Evolutionary conservation across 2,329 filamentous ascomycete species (phyloP).

Genomic region (Aspergillus pseudoglaucus): DNA sequence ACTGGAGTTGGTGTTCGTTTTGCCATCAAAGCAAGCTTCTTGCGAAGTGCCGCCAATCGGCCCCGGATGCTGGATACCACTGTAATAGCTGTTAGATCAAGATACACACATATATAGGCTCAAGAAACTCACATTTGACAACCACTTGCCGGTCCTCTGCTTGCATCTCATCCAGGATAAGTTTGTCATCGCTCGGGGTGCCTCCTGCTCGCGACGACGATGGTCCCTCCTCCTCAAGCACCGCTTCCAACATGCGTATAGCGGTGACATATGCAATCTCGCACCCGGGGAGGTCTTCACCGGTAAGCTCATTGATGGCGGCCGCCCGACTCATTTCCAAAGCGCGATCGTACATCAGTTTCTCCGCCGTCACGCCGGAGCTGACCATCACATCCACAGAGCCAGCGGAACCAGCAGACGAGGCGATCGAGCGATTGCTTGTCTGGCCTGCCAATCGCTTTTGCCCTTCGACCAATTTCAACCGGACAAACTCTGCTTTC

Average conservation of each 20-base stretch:
- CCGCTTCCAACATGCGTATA: conserved; percentile 89
- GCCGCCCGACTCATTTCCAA: conserved; percentile 93
- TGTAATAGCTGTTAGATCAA: conserved; percentile 22
- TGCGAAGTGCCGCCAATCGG: conserved; percentile 41
- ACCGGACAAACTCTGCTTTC: conserved; percentile 89
- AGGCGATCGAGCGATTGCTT: conserved; percentile 63
- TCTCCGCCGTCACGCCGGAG: conserved; percentile 86
- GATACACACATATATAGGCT: not conserved
- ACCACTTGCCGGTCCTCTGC: conserved; percentile 44
- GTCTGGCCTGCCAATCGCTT: conserved; percentile 75
- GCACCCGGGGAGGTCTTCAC: conserved; percentile 78
- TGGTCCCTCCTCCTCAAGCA: conserved; percentile 74
- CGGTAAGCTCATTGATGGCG: conserved; percentile 91
- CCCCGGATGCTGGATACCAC: conserved; percentile 46
- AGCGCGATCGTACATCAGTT: conserved; percentile 95
- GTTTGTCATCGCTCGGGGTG: conserved; percentile 16
- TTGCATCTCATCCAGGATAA: conserved; percentile 38
- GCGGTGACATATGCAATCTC: conserved; percentile 91
- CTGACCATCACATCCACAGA: conserved; percentile 76
- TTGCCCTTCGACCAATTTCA: conserved; percentile 81
- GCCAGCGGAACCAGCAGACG: conserved; percentile 52
- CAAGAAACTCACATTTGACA: conserved; percentile 41
- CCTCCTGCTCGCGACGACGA: conserved; percentile 22
- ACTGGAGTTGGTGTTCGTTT: conserved; percentile 40
- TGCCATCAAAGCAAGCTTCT: conserved; percentile 44